Evolutionary conservation across 179 eudicot species (phyloP), one percentile per base, ranked within the genome.

Genomic region (Gypsophila paniculata): DNA sequence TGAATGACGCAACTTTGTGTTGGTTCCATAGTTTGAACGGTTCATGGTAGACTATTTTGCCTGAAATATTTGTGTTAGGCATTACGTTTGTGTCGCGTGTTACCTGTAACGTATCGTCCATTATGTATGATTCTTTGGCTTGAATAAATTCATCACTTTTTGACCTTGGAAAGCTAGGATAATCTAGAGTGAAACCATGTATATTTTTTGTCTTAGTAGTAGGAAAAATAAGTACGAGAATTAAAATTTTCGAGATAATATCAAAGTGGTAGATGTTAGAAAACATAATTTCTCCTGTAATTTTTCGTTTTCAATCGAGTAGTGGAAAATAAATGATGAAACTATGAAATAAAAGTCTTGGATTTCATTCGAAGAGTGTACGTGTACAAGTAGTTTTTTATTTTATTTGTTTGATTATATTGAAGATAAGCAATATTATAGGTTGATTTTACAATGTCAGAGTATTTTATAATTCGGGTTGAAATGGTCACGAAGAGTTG

Each of bases 1-100:
- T 78, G 71, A 83, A 83, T 19, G 78, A 62, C 8, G 81, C 82
- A 18, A 78, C 17, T 10, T 38, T 2, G 21, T 8, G 8, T 66
- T 78, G 26, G 26, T 70, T 72, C 75, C 79, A 72, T 5, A 81
- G 68, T 44, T 46, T 70, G 21, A 75, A 60, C 10, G 10, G 39
- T 0, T 58, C 15, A 7, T 68, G 52, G 62, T 76, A 53, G 19
- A 75, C 42, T 3, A 75, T 66, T 18, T 73, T 68, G 18, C 82
- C 84, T 11, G 62, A 49, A 3, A 19, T 25, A 70, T 75, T 10
- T 29, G 15, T 26, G 15, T 55, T 62, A 0, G 8, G 0, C 5
- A 0, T 18, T 0, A 48, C 61, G 1, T 17, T 1, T n/a, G 39
- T 55, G 12, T 77, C 84, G 1, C 13, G 0, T 10, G 84, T 81